Evolutionary conservation across 2,329 filamentous ascomycete genomes (phyloP).

Genomic region (Ramularia endophylla): DNA sequence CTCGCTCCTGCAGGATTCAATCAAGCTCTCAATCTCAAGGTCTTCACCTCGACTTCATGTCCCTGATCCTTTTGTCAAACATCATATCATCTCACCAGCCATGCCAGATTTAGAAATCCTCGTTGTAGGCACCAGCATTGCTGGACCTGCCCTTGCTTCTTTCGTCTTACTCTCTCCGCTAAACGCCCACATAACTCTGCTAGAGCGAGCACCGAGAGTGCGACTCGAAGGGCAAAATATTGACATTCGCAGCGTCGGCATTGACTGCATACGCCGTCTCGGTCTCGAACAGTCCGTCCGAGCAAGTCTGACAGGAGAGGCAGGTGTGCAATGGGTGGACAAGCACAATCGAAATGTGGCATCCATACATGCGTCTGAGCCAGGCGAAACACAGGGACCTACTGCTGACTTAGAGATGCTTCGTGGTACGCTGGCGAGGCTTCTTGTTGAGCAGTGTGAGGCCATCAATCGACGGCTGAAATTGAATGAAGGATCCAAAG

Average conservation of each 20-base stretch:
- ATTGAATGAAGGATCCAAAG: constrained; percentile 15
- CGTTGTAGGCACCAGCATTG: constrained; percentile 26
- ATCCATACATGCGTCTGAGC: constrained; percentile 21
- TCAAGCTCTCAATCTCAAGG: too few relatives aligned
- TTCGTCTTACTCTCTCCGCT: constrained; percentile 22
- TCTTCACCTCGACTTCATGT: too few relatives aligned
- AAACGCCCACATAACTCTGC: constrained; percentile 24
- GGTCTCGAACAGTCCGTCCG: constrained; percentile 26
- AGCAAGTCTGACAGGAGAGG: constrained; percentile 21
- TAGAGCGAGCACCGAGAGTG: constrained; percentile 21
- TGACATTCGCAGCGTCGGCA: constrained; percentile 28
- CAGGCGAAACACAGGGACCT: constrained; percentile 21
- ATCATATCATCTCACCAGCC: too few relatives aligned
- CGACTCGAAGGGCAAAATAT: constrained; percentile 28
- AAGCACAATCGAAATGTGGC: constrained; percentile 17
- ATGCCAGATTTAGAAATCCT: constrained; percentile 14
- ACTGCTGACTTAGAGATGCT: constrained; percentile 31
- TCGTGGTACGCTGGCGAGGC: constrained; percentile 23
- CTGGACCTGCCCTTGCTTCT: constrained; percentile 24
- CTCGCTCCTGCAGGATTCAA: too few relatives aligned
- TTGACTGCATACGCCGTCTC: constrained; percentile 25
- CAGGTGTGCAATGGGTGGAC: constrained; percentile 27
- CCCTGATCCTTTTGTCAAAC: too few relatives aligned
- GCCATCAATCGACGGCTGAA: too few relatives aligned
- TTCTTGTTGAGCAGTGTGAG: constrained; percentile 19